phyloP scores from a whole-genome alignment of 164 flowering plant genomes.

The Magnolia officinalis region DNA sequence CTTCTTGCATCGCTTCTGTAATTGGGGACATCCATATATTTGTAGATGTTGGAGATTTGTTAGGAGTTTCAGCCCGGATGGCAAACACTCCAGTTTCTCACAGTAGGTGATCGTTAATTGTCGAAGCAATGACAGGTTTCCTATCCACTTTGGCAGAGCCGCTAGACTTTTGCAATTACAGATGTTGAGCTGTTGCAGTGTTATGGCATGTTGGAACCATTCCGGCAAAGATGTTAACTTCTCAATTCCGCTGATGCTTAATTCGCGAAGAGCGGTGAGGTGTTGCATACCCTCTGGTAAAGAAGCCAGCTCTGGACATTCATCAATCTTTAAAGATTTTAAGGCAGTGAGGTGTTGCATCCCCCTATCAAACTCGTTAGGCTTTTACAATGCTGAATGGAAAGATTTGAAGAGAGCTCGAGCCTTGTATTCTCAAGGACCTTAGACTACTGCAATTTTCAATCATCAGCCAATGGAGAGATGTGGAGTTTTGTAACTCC shows the following conservation, averaged over 20 bases:
- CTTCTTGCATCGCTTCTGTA: neutral
- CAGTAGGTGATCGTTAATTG: too few species aligned
- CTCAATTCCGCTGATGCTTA: neutral
- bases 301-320: neutral
- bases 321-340: neutral
- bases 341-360: neutral
- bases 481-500: conserved; percentile 6
- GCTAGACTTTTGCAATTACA: too few species aligned
- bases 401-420: neutral
- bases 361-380: neutral
- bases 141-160: too few species aligned
- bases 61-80: too few species aligned
- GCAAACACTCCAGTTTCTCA: too few species aligned
- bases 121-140: too few species aligned
- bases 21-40: too few species aligned
- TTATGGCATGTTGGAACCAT: neutral
- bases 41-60: too few species aligned
- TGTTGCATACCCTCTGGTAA: neutral
- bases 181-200: neutral
- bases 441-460: neutral
- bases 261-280: neutral
- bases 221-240: neutral
- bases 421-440: neutral
- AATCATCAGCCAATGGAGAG: conserved; percentile 11
- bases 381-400: neutral